phyloP scores from a whole-genome alignment of 305 asterid genomes.

The Fraxinus angustifolia region DNA sequence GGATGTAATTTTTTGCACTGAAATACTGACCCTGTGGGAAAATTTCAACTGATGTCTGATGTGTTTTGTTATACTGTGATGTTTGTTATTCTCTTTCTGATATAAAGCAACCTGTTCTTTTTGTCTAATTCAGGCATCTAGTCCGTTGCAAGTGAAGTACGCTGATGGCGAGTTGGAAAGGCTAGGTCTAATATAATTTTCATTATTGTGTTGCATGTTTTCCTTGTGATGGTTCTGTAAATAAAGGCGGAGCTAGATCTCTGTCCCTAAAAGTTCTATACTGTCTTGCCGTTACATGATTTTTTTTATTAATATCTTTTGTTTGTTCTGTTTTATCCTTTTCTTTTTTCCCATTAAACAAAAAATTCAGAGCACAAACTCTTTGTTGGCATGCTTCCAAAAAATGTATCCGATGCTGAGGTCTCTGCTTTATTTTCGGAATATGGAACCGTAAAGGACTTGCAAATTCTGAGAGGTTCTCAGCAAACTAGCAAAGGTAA shows the following conservation, averaged over 20 bases:
- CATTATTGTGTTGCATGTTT: slow-evolving; percentile 19
- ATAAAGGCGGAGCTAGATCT: slow-evolving; percentile 11
- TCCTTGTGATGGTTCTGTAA: slow-evolving; percentile 14
- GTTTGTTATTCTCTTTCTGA: slow-evolving; percentile 29
- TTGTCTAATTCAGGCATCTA: slow-evolving; percentile 73
- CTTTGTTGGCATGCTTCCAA: slow-evolving; percentile 95
- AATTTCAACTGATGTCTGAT: slow-evolving; percentile 3
- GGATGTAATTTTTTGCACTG: background rate
- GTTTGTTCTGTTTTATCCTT: slow-evolving; percentile 9
- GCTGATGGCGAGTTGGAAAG: slow-evolving; percentile 99
- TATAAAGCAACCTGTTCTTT: slow-evolving; percentile 32
- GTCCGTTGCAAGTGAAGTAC: slow-evolving; percentile 95
- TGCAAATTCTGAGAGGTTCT: slow-evolving; percentile 86
- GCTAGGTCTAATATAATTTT: slow-evolving; percentile 61
- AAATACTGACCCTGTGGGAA: background rate
- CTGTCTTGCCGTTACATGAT: background rate
- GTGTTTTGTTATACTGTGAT: slow-evolving; percentile 9
- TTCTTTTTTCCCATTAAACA: background rate
- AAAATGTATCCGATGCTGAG: slow-evolving; percentile 73
- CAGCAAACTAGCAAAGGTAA: slow-evolving; percentile 74
- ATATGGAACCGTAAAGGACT: slow-evolving; percentile 68
- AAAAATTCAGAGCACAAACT: slow-evolving; percentile 75
- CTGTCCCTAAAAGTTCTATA: background rate
- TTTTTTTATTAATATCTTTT: background rate
- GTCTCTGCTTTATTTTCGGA: slow-evolving; percentile 73